Evolutionary conservation across 2,329 filamentous ascomycete species (phyloP), one percentile per base, ranked within the genome.

Genomic region (Septoria linicola): DNA sequence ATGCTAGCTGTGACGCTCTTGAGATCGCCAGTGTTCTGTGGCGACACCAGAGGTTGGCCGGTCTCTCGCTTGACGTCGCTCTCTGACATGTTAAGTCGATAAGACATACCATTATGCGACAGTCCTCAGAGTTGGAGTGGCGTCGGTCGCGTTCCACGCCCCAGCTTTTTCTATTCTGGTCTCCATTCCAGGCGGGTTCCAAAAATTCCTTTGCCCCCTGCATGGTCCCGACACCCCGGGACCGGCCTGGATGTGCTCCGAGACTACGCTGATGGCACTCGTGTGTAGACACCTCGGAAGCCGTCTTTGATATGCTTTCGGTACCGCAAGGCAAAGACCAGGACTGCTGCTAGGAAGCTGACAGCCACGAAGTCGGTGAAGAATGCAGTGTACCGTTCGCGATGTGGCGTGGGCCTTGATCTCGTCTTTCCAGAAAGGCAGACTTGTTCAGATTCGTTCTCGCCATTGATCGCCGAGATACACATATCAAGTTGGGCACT

Each of bases 391-490:
- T 16, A 25, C 0, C 23, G 23, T 23, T 32, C 25, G 7, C 14
- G 10, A 6, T 25, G 16, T 25, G 21, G 16, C 16, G 20, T n/a
- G n/a, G 20, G 27, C 25, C 17, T 35, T 6, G 21, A 35, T n/a
- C 14, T 19, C 3, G 43, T 10, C n/a, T 23, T 30, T 20, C 25
- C 36, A 1, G 27, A 20, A 1, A 48, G 25, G 32, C 49, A 52
- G 27, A 43, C 27, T 0, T 23, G 13, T 16, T 40, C 44, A 4
- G 49, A 52, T 23, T 47, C 43, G 1, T 35, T 36, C 7, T 47
- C 31, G 3, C 49, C 49, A 16, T 52, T 48, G 37, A 48, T 31
- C 2, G 43, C 49, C 1, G 42, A 47, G 4, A 52, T 32, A 21
- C 49, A 52, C 11, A 52, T 43, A 7, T 41, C 37, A 3, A 35